Conservation (phyloP, 371 early-diverging fungal species). For the Mortierella sp. region DNA sequence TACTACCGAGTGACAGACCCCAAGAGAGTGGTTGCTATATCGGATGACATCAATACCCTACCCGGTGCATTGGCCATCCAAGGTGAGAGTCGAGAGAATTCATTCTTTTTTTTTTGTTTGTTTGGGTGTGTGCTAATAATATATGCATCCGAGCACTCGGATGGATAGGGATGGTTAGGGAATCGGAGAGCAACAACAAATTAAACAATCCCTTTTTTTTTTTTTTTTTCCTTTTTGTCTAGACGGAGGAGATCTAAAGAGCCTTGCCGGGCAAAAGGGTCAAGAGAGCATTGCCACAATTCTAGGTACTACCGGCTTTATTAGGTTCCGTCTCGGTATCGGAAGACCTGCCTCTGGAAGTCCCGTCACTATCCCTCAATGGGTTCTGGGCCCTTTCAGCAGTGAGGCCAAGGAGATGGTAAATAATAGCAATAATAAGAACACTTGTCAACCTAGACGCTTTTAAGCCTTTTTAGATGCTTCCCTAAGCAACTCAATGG, state of each 20-base stretch:
- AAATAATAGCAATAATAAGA: too few species aligned
- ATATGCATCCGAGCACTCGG: too few species aligned
- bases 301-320: slow-evolving; percentile 56
- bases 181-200: too few species aligned
- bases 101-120: too few species aligned
- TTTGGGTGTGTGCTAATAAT: too few species aligned
- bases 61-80: slow-evolving; percentile 64
- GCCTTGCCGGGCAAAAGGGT: slow-evolving; percentile 61
- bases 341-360: slow-evolving; percentile 50
- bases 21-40: slow-evolving; percentile 63
- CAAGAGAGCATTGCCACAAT: slow-evolving; percentile 56
- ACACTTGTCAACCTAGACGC: too few species aligned
- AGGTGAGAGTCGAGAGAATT: slow-evolving; percentile 37
- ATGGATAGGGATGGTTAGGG: too few species aligned
- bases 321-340: slow-evolving; percentile 58
- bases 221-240: background rate
- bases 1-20: slow-evolving; percentile 53
- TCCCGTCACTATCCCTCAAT: slow-evolving; percentile 52
- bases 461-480: background rate
- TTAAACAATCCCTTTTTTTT: background rate
- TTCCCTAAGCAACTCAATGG: background rate
- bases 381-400: slow-evolving; percentile 55
- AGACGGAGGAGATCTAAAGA: slow-evolving; percentile 58
- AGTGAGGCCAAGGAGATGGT: slow-evolving; percentile 63
- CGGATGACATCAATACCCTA: slow-evolving; percentile 63